Base-by-base conservation (phyloP, 768 basidiomycete species). In the Collybiopsis luxurians region DNA sequence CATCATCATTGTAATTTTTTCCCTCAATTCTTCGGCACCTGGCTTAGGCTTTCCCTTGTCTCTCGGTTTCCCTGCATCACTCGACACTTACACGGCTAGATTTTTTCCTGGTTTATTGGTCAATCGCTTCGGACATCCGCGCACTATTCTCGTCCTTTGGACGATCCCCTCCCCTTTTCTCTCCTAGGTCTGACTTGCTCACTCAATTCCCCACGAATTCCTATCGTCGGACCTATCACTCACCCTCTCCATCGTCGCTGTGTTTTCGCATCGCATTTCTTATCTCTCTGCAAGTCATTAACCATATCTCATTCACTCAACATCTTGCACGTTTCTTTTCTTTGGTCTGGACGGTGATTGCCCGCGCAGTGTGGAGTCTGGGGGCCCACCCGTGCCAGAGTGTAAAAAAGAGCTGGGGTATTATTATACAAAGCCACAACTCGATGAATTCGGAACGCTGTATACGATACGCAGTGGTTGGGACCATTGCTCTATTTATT, bases 121-220 rank as follows among this genome's bases (percentile, higher is more conserved):
- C 42, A 26, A 26, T 55, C 54, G 54, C 21, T 55, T 55, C 19
- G 54, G 54, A 55, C 54, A 55, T 23, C 54, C 54, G 54, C 45
- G 34, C 54, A 47, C 54, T 39, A 24, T 23, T 13, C 11, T 36
- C 12, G 17, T 47, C 45, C 27, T 12, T 1, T 1, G 12, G 12
- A 27, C 42, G 23, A n/a, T n/a, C n/a, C n/a, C n/a, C n/a, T n/a
- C n/a, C n/a, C 53, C 21, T 24, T 23, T 3, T 7, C n/a, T 4
- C 36, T 24, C 23, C 15, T 40, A 51, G 36, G 50, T 26, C 31
- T n/a, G 6, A 17, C 5, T 42, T 42, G 5, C n/a, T 6, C 5
- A n/a, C n/a, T n/a, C n/a, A n/a, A n/a, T n/a, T n/a, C n/a, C n/a
- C n/a, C n/a, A n/a, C n/a, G n/a, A n/a, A n/a, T n/a, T n/a, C n/a